Conservation (phyloP, 106 monocot genomes). For the Agapanthus africanus region DNA sequence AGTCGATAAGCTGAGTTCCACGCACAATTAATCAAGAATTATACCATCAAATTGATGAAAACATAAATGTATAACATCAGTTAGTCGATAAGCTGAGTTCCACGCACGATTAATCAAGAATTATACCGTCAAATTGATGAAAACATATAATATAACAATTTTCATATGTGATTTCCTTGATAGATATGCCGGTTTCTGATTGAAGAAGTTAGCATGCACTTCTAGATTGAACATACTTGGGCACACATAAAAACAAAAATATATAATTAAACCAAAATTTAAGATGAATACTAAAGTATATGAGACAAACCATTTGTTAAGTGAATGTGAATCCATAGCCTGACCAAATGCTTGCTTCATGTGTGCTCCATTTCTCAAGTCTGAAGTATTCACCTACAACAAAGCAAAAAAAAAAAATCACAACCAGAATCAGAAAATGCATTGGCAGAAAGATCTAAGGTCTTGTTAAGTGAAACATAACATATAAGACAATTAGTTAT, state of each 20-base stretch:
- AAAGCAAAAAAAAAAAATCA: neutral
- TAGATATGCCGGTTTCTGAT: neutral
- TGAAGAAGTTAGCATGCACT: neutral
- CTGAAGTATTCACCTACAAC: conserved; percentile 79
- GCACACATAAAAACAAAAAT: neutral
- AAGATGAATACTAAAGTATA: neutral
- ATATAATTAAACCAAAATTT: too few species aligned
- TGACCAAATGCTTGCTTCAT: conserved; percentile 82
- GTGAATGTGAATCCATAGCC: conserved; percentile 65
- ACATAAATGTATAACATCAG: too few species aligned
- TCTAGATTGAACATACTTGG: neutral
- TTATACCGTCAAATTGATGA: too few species aligned
- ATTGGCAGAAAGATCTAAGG: neutral
- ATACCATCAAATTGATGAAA: too few species aligned
- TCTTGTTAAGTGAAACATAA: neutral
- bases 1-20: neutral
- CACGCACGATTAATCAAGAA: too few species aligned
- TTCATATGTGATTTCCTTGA: neutral
- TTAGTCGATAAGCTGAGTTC: neutral
- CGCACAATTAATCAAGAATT: too few species aligned
- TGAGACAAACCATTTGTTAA: conserved; percentile 50
- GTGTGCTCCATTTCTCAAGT: conserved; percentile 70
- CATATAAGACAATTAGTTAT: neutral
- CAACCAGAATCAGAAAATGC: neutral
- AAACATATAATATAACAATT: neutral